These are phyloP conservation scores for Beta lomatogona DNA, from an alignment of 179 eudicot species.

Conservation along the genomic window DNA sequence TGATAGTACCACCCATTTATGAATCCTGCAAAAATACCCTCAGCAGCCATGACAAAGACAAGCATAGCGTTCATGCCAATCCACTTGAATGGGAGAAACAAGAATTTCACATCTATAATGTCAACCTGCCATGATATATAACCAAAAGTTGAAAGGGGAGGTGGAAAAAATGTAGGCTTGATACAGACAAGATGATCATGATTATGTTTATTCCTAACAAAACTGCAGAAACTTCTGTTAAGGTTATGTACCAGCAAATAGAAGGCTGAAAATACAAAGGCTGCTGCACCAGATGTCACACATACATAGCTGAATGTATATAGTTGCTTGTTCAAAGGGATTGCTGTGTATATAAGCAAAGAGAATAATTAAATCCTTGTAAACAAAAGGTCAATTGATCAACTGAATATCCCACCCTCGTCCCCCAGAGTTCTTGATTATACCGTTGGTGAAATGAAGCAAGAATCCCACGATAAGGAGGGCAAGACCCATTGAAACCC, in stretches of 20 bases:
- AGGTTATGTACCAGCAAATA: constrained; percentile 54
- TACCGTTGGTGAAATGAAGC: constrained; percentile 78
- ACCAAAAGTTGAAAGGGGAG: constrained; percentile 1
- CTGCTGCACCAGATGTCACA: constrained; percentile 86
- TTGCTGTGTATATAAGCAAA: constrained; percentile 53
- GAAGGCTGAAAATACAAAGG: constrained; percentile 67
- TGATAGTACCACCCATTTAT: constrained; percentile 88
- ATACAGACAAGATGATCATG: background rate
- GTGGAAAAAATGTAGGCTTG: background rate
- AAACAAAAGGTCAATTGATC: background rate
- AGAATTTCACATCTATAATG: constrained; percentile 42
- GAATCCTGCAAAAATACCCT: constrained; percentile 75
- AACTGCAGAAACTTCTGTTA: background rate
- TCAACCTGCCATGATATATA: constrained; percentile 60
- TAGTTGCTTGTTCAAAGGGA: constrained; percentile 83
- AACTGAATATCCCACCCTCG: background rate
- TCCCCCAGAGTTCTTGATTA: background rate
- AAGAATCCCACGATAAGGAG: constrained; percentile 61
- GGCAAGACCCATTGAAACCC: constrained; percentile 60
- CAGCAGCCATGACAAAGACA: constrained; percentile 91
- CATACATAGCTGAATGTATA: constrained; percentile 86
- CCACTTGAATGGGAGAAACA: constrained; percentile 82
- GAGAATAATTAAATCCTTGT: background rate
- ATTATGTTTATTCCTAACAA: background rate
- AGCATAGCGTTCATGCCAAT: constrained; percentile 98